These are phyloP conservation scores for Seiridium unicorne DNA, from an alignment of 2,329 filamentous ascomycete genomes.

Conservation along the genomic window DNA sequence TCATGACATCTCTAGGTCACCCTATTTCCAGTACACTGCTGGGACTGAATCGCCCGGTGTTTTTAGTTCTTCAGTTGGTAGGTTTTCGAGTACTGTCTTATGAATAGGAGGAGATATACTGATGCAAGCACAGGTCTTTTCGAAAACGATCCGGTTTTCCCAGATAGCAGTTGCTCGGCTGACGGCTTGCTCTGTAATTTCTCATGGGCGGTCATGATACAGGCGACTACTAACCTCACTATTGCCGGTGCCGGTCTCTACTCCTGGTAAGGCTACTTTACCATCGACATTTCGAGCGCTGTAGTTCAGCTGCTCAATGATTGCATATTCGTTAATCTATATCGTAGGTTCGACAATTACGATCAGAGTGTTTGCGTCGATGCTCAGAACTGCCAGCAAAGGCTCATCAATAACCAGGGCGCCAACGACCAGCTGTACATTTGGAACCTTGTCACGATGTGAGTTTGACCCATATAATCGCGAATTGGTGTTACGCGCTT, in stretches of 20 bases:
- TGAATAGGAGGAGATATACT: no score
- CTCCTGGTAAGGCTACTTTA: background rate
- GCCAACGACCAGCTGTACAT: background rate
- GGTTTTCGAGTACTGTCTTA: no score
- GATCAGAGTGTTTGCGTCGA: background rate
- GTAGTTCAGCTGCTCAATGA: no score
- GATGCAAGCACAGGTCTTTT: background rate
- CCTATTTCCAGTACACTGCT: constrained; percentile 62
- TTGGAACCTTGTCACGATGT: background rate
- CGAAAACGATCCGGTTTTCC: background rate
- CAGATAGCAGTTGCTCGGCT: background rate
- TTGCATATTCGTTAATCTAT: no score
- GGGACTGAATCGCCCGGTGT: constrained; percentile 12
- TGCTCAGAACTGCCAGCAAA: constrained; percentile 3
- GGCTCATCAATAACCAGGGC: background rate
- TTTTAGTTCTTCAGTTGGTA: background rate
- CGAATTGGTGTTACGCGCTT: background rate
- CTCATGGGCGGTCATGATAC: background rate
- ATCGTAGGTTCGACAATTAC: background rate
- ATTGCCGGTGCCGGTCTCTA: constrained; percentile 1
- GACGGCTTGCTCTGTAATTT: background rate
- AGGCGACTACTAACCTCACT: background rate
- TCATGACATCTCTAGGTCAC: constrained; percentile 17
- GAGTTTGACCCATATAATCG: background rate
- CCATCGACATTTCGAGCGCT: no score